A percentile compares a stretch with the other conserved stretches of the same genome.
These are phyloP conservation scores for Russula ochroleuca DNA, from an alignment of 768 basidiomycete species.

Conservation along the genomic window DNA sequence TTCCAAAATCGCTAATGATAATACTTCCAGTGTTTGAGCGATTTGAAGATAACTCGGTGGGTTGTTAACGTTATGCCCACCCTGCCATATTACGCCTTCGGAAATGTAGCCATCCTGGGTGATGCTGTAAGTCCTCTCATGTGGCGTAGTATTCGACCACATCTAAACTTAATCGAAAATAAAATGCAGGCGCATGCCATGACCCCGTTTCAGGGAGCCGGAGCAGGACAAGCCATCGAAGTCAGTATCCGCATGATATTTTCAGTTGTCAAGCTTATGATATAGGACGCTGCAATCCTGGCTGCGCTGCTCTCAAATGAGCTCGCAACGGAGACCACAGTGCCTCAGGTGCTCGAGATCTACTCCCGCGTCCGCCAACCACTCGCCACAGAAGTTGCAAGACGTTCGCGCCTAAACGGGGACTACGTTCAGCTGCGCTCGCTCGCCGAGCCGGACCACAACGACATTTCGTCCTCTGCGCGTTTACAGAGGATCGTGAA, in stretches of 20 bases:
- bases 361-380: constrained; percentile 37
- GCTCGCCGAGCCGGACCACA: neutral
- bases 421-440: constrained; percentile 30
- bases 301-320: constrained; percentile 44
- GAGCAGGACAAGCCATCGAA: constrained; percentile 42
- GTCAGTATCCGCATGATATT: constrained; percentile 29
- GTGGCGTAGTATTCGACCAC: neutral
- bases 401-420: constrained; percentile 32
- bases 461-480: neutral
- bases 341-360: constrained; percentile 29
- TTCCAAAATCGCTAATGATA: neutral
- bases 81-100: constrained; percentile 48
- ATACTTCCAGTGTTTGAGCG: neutral
- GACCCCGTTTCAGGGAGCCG: constrained; percentile 43
- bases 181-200: constrained; percentile 36
- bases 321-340: constrained; percentile 27
- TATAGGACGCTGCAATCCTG: constrained; percentile 38
- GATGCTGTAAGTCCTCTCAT: constrained; percentile 36
- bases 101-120: constrained; percentile 46
- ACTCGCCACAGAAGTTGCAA: constrained; percentile 29
- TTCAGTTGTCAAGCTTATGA: no score
- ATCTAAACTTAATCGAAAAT: neutral
- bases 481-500: neutral
- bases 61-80: constrained; percentile 56
- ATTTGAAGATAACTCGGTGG: constrained; percentile 43